Conservation (phyloP, 345 rosid genomes). For the Hirschfeldia incana region DNA sequence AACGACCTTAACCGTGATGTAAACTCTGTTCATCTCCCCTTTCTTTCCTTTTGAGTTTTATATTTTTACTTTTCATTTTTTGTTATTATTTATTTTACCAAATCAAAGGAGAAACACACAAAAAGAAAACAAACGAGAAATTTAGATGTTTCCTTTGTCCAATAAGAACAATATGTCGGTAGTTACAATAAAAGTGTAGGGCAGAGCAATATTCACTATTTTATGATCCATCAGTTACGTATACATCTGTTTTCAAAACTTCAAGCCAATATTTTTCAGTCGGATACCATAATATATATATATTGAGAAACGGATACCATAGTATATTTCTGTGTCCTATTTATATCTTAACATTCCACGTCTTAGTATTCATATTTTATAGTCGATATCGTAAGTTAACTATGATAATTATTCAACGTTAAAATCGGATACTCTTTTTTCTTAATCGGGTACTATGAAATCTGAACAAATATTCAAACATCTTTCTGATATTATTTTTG, state of each 20-base stretch:
- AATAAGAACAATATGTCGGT: conserved; percentile 39
- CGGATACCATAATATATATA: not conserved
- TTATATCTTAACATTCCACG: not conserved
- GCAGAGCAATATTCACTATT: conserved; percentile 29
- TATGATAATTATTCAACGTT: not conserved
- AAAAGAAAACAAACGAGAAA: conserved; percentile 15
- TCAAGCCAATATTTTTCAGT: not conserved
- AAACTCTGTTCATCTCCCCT: conserved; percentile 17
- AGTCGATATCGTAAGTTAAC: not conserved
- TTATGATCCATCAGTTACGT: conserved; percentile 16
- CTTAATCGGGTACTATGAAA: not conserved
- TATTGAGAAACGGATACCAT: too few relatives aligned
- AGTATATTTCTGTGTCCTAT: not conserved
- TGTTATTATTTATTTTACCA: not conserved
- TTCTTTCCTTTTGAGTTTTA: not conserved
- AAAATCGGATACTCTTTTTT: not conserved
- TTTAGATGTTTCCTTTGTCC: conserved; percentile 25
- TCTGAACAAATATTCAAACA: not conserved
- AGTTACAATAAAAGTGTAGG: conserved; percentile 32
- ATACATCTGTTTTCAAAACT: not conserved
- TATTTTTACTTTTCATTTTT: not conserved
- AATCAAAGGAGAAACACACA: not conserved
- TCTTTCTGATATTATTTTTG: not conserved
- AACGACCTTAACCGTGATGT: conserved; percentile 33
- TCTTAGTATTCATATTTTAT: not conserved